Percentiles rank a stretch among this genome's conserved stretches.
Conservation (phyloP, 768 basidiomycete genomes). For the Tricholomella constricta region DNA sequence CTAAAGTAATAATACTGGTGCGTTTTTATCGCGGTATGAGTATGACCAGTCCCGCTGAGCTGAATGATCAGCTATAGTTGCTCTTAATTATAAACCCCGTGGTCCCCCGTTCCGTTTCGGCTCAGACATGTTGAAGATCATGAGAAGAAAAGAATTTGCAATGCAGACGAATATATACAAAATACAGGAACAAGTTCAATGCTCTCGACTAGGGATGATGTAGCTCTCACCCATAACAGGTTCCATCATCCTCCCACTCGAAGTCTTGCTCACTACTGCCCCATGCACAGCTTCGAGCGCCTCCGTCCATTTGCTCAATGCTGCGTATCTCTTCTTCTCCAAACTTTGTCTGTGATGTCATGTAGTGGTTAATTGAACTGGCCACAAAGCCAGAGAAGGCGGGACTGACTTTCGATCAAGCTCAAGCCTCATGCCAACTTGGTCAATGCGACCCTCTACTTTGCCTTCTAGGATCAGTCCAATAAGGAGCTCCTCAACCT, state of each 20-base stretch:
- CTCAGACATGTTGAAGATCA: background rate
- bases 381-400: conserved; percentile 13
- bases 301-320: conserved; percentile 80
- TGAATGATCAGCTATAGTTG: background rate
- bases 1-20: conserved; percentile 26
- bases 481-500: conserved; percentile 93
- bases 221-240: conserved; percentile 23
- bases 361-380: background rate
- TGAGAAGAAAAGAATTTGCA: background rate
- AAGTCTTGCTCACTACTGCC: conserved; percentile 75
- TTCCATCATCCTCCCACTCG: conserved; percentile 40
- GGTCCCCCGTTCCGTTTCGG: background rate
- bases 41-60: background rate
- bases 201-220: conserved; percentile 13
- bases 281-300: conserved; percentile 77
- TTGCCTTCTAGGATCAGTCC: conserved; percentile 96
- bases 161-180: background rate
- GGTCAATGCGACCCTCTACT: conserved; percentile 95
- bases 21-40: background rate
- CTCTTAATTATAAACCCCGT: background rate
- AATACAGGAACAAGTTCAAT: conserved; percentile 14
- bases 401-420: conserved; percentile 77
- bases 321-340: conserved; percentile 83
- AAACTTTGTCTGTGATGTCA: conserved; percentile 66
- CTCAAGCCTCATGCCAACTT: conserved; percentile 91